Evolutionary conservation across 371 early-diverging fungal species (phyloP).

Genomic region (Dichotomocladium elegans): DNA sequence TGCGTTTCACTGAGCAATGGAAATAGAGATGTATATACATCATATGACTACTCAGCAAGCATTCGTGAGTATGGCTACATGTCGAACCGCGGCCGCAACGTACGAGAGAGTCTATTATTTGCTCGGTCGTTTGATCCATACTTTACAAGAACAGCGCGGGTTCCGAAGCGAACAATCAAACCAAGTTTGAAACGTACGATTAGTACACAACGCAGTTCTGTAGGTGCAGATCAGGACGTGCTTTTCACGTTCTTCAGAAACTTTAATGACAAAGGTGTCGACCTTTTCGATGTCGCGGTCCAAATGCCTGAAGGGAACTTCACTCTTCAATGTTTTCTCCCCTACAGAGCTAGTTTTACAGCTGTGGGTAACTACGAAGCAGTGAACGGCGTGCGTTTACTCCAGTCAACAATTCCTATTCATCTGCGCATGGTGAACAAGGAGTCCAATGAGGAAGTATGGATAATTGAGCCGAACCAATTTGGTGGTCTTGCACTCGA

Average conservation of each 20-base stretch:
- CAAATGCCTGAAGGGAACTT: slow-evolving; percentile 16
- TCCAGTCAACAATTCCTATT: slow-evolving; percentile 67
- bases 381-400: slow-evolving; percentile 49
- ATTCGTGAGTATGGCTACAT: slow-evolving; percentile 76
- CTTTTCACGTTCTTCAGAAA: slow-evolving; percentile 70
- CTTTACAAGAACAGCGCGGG: slow-evolving; percentile 53
- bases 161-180: slow-evolving; percentile 23
- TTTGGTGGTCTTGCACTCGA: slow-evolving; percentile 60
- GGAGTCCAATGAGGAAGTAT: slow-evolving; percentile 49
- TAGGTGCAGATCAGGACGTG: slow-evolving; percentile 28
- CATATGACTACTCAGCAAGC: slow-evolving; percentile 77
- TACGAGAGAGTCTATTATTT: slow-evolving; percentile 62
- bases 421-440: slow-evolving; percentile 36
- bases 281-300: slow-evolving; percentile 46
- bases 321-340: slow-evolving; percentile 45
- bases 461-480: slow-evolving; percentile 63
- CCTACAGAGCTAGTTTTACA: slow-evolving; percentile 66
- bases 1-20: neutral
- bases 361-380: slow-evolving; percentile 64
- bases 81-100: slow-evolving; percentile 62
- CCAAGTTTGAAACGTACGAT: slow-evolving; percentile 45
- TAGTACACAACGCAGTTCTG: slow-evolving; percentile 47
- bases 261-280: slow-evolving; percentile 48
- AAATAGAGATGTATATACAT: slow-evolving; percentile 70
- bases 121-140: slow-evolving; percentile 63